Base-by-base conservation (phyloP, 257 asterid species). In the Nicotiana otophora region DNA sequence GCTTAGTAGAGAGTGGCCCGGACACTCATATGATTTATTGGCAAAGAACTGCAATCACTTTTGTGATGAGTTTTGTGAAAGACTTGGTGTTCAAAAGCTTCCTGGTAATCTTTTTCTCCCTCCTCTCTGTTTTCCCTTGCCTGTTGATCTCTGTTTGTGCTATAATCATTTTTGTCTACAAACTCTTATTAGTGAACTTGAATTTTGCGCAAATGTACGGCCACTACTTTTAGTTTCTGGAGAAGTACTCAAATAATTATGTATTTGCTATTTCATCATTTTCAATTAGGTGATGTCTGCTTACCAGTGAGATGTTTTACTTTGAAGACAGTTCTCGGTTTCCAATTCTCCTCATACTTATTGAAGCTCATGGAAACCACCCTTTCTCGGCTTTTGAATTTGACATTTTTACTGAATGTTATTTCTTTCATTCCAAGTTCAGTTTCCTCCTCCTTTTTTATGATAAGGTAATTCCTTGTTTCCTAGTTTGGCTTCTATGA, bases 1-100 rank as follows among this genome's bases (percentile, higher is more conserved):
- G 88, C 99, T 96, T 67, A 91, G 98, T 85, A 90, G 98, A 82
- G 98, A 94, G 88, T 96, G 99, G 99, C 98, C 98, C 36, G 99
- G 99, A n/a, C 87, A 90, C 54, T 85, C 95, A 0, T 96, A 96
- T 77, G 98, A 96, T 86, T 86, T 96, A 90, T 86, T 96, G 48
- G 88, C 99, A 19, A 94, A 94, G 85, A 96, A 96, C 81, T 96
- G 99, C 88, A 96, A 96, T 86, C 99, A 96, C 90, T 96, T 96
- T 89, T 96, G 99, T 74, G 98, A 96, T 67, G 96, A 89, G 79
- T 87, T 96, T 31, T 94, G 98, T 78, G 98, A 96, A 82, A 91
- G 94, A 83, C 96, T 96, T 80, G 98, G 97, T 19, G 97, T 94
- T 89, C 97, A 94, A 53, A 94, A 96, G 89, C 95, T 94, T 88